Evolutionary conservation across 305 asterid species (phyloP).

Genomic region (Fraxinus xanthoxyloides): DNA sequence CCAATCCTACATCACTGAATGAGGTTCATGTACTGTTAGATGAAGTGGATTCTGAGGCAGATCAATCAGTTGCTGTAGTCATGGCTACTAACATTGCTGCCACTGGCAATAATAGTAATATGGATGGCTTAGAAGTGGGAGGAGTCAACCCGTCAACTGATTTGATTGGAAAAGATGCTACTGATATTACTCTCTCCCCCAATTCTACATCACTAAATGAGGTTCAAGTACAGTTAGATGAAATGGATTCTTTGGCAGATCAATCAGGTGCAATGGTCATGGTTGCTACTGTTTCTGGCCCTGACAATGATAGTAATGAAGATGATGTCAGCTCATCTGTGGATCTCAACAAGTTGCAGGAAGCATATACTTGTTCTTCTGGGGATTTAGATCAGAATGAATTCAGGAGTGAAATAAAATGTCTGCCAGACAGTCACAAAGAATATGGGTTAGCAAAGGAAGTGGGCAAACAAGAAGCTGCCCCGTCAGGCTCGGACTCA

Average conservation of each 20-base stretch:
- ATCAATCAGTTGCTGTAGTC: constrained; percentile 25
- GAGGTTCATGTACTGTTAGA: constrained; percentile 28
- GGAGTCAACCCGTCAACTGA: constrained; percentile 20
- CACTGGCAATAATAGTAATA: constrained; percentile 22
- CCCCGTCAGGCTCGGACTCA: constrained; percentile 26
- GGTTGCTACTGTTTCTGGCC: constrained; percentile 29
- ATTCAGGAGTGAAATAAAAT: constrained; percentile 26
- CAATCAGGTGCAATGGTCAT: constrained; percentile 26
- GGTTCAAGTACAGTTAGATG: constrained; percentile 28
- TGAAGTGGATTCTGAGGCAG: constrained; percentile 26
- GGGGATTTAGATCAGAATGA: constrained; percentile 33
- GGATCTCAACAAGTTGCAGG: constrained; percentile 29
- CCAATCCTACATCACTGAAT: constrained; percentile 26
- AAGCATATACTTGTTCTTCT: constrained; percentile 30
- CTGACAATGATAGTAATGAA: constrained; percentile 21
- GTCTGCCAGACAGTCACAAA: constrained; percentile 21
- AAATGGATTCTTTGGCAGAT: constrained; percentile 22
- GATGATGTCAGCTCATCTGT: constrained; percentile 28
- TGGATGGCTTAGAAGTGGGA: constrained; percentile 26
- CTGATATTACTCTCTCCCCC: constrained; percentile 24
- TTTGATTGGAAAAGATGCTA: constrained; percentile 27
- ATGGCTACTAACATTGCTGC: constrained; percentile 29
- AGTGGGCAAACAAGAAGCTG: constrained; percentile 30
- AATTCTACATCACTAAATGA: constrained; percentile 28
- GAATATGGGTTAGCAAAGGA: constrained; percentile 37